Evolutionary conservation across 192 early-diverging fungal genomes (phyloP), one percentile per base, ranked within the genome.

Genomic region (Diversispora eburnea): DNA sequence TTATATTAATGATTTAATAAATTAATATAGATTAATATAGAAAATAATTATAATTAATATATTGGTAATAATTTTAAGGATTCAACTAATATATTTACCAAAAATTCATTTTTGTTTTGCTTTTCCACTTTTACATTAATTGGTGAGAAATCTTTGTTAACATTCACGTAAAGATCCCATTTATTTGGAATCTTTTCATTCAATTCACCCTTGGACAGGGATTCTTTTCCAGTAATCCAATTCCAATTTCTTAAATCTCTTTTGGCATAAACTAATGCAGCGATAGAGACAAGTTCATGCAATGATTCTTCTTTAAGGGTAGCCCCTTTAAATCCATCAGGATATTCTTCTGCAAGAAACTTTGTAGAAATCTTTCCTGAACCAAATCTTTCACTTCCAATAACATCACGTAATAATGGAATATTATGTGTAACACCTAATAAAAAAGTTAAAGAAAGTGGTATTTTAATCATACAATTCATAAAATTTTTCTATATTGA

Each of bases 391-490:
- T 86, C 77, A 75, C 90, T 89, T 42, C 83, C 80, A 61, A 94
- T 79, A 42, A 98, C 93, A 67, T 95, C 93, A 45, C 93, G 90
- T 76, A 98, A 81, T 8, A 98, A 84, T 15, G 96, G 93, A 47
- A 98, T 93, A 79, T 98, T 98, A 84, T 96, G 94, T 3, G 93
- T 95, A 17, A 98, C 96, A 74, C 94, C 70, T 72, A 33, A 39
- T 17, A 39, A 25, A 4, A 41, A 43, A 51, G 12, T 67, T 67
- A 20, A 41, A 7, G 52, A n/a, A n/a, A n/a, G 3, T 15, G 39
- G 7, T 12, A 47, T 15, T 10, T 20, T 8, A 15, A 19, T 22
- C n/a, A 47, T 48, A 22, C 8, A 66, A 48, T 49, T 22, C 8
- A 66, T 42, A 57, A 5, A 70, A 45, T 6, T n/a, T 45, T 45